These are phyloP conservation scores for Lablab purpureus DNA, from an alignment of 306 rosid species.

Conservation along the genomic window DNA sequence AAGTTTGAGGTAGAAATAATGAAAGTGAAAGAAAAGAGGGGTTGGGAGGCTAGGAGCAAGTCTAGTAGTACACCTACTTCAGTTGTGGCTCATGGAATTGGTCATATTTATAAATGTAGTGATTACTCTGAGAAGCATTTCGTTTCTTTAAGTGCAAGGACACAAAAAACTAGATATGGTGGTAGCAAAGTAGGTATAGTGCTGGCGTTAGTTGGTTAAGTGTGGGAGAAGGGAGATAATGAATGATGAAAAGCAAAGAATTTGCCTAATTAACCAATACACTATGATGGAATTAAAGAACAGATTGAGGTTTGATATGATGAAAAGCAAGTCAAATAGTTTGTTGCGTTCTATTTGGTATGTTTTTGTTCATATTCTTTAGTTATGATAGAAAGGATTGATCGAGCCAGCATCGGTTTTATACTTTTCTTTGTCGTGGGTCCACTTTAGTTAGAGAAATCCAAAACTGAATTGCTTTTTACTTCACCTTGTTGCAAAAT, in stretches of 20 bases:
- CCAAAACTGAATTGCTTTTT: constrained; percentile 27
- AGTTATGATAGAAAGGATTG: constrained; percentile 38
- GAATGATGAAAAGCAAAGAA: constrained; percentile 64
- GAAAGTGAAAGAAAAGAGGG: constrained; percentile 19
- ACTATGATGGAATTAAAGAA: constrained; percentile 50
- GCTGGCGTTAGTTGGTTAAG: constrained; percentile 92
- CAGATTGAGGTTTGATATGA: constrained; percentile 39
- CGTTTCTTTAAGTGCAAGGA: constrained; percentile 91
- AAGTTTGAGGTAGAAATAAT: constrained; percentile 13
- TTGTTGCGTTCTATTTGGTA: constrained; percentile 43
- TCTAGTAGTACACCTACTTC: constrained; percentile 47
- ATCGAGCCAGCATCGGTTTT: constrained; percentile 40
- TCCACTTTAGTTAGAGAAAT: constrained; percentile 39
- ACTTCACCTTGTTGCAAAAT: constrained; percentile 20
- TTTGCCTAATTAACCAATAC: constrained; percentile 52
- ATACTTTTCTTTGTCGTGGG: constrained; percentile 36
- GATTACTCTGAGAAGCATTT: constrained; percentile 50
- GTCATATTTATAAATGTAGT: constrained; percentile 43
- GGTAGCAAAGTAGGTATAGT: constrained; percentile 69
- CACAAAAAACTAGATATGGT: constrained; percentile 50
- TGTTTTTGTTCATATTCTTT: constrained; percentile 27
- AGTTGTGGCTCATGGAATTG: constrained; percentile 40
- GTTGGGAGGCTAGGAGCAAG: constrained; percentile 45
- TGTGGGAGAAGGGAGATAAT: constrained; percentile 83
- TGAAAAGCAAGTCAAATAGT: constrained; percentile 47